Evolutionary conservation across 768 basidiomycete genomes (phyloP), one percentile per base, ranked within the genome.

Genomic region (Cystofilobasidium bisporidii): DNA sequence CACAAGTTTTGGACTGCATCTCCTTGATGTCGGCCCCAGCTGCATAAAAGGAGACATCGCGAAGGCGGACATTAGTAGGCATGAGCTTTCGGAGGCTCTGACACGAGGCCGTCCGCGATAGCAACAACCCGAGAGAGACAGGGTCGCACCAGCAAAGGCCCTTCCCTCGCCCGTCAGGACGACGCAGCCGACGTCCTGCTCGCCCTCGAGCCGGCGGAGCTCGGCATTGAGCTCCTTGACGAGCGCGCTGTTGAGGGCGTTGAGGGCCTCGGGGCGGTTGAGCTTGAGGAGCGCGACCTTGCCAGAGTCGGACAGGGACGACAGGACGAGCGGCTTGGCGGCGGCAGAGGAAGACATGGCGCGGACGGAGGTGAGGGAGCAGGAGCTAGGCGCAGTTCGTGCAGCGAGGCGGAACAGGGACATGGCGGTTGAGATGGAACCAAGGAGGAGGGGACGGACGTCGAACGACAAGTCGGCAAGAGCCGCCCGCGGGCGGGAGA

Each of bases 21-120:
- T 98, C 92, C 80, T 96, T 97, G 79, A 99, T 97, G 78, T 99
- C 94, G 26, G 94, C 94, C 3, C 94, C 92, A 73, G 92, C 92
- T 91, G n/a, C n/a, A n/a, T n/a, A n/a, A n/a, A n/a, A n/a, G n/a
- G n/a, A n/a, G n/a, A n/a, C n/a, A n/a, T n/a, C n/a, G n/a, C n/a
- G n/a, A n/a, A n/a, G n/a, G n/a, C n/a, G n/a, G n/a, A n/a, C n/a
- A n/a, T n/a, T n/a, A n/a, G n/a, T n/a, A n/a, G n/a, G n/a, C 22
- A 43, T 6, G 28, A 53, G 55, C 22, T 43, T 36, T 12, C 36
- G 36, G 32, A 36, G n/a, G n/a, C n/a, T n/a, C n/a, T n/a, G n/a
- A n/a, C n/a, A n/a, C n/a, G n/a, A n/a, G n/a, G n/a, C n/a, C n/a
- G n/a, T n/a, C n/a, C n/a, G n/a, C n/a, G n/a, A n/a, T n/a, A n/a